phyloP scores from a whole-genome alignment of 2,329 filamentous ascomycete species.

The Phoma sp. region DNA sequence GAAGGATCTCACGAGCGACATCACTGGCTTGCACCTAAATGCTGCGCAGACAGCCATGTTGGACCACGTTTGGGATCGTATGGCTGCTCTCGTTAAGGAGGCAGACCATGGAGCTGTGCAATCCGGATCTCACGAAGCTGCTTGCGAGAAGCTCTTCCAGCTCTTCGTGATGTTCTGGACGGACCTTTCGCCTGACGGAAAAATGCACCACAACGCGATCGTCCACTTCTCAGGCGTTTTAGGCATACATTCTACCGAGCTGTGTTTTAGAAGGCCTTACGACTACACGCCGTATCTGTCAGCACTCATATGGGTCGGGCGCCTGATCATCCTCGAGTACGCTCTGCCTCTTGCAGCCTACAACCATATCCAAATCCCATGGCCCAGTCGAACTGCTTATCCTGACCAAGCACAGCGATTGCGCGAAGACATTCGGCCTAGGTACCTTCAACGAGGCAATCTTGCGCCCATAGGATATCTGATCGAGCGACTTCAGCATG shows the following conservation, averaged over 20 bases:
- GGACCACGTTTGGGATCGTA: constrained; percentile 11
- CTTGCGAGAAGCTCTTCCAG: constrained; percentile 11
- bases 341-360: constrained; percentile 12
- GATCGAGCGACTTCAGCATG: constrained; percentile 12
- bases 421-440: constrained; percentile 6
- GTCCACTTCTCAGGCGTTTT: constrained; percentile 14
- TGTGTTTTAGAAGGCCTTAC: constrained; percentile 10
- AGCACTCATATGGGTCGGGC: constrained; percentile 10
- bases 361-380: constrained; percentile 7
- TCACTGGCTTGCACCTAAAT: constrained; percentile 11
- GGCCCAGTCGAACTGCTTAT: constrained; percentile 4
- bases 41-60: constrained; percentile 14
- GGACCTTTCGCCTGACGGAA: constrained; percentile 8
- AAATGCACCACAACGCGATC: constrained; percentile 6
- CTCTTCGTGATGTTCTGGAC: constrained; percentile 20
- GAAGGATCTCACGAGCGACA: constrained; percentile 13
- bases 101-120: constrained; percentile 6
- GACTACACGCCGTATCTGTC: constrained; percentile 13
- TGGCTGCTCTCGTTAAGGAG: constrained; percentile 1
- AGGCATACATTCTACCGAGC: constrained; percentile 12
- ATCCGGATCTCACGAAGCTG: neutral
- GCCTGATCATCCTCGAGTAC: constrained; percentile 13
- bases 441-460: constrained; percentile 14
- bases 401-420: constrained; percentile 9
- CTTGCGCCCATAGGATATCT: constrained; percentile 11